Evolutionary conservation across 164 flowering plant genomes (phyloP).

Genomic region (Macadamia integrifolia): DNA sequence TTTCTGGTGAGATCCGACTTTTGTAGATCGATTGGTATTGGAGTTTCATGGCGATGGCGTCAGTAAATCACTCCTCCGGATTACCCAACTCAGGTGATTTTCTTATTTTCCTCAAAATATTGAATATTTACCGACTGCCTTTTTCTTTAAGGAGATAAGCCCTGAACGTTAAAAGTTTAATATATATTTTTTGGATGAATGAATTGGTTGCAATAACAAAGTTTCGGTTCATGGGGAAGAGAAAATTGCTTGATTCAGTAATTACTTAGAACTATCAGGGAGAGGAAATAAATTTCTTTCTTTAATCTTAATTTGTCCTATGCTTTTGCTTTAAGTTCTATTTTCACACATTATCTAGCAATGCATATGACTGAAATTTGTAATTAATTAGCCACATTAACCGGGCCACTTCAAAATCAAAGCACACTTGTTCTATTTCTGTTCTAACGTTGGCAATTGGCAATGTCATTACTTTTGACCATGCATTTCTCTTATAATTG

Average conservation of each 20-base stretch:
- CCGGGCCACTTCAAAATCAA: no score
- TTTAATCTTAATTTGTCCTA: no score
- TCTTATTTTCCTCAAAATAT: neutral
- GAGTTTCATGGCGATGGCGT: conserved; percentile 27
- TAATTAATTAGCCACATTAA: no score
- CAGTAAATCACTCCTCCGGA: conserved; percentile 27
- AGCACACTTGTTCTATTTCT: no score
- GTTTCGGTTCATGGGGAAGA: neutral
- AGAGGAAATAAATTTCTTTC: neutral
- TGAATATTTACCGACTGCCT: neutral
- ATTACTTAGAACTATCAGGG: neutral
- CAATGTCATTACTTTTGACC: no score
- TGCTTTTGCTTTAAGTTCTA: no score
- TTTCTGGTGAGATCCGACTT: neutral
- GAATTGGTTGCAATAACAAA: no score
- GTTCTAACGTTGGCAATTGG: no score
- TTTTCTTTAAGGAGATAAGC: neutral
- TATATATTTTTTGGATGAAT: no score
- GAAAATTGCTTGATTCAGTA: neutral
- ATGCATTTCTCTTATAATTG: neutral
- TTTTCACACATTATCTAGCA: no score
- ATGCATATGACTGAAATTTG: no score
- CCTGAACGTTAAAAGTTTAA: neutral
- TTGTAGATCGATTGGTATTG: neutral
- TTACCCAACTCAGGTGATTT: conserved; percentile 30